Percentiles rank a stretch among this genome's conserved stretches.
Conservation (phyloP, 2,329 filamentous ascomycete species). For the Microcyclosporella mali region DNA sequence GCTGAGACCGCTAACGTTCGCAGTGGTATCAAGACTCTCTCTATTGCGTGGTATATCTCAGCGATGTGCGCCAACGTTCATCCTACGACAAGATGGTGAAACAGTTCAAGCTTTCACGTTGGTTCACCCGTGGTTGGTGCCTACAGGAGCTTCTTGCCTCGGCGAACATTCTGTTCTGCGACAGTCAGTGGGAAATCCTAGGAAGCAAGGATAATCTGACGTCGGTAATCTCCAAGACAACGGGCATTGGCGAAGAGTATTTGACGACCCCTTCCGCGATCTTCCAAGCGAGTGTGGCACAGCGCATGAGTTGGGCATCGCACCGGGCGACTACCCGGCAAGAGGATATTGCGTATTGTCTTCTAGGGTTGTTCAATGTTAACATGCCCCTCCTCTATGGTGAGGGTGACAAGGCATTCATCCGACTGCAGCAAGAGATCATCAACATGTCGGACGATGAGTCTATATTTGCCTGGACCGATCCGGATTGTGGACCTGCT, state of each 20-base stretch:
- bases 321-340: background rate
- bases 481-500: too few species aligned
- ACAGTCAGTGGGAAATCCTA: background rate
- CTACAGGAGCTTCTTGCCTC: background rate
- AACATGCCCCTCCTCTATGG: background rate
- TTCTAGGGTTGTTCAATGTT: background rate
- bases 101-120: background rate
- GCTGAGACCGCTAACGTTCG: background rate
- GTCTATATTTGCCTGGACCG: too few species aligned
- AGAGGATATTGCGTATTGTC: slow-evolving; percentile 1
- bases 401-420: background rate
- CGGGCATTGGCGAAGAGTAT: background rate
- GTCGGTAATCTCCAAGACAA: background rate
- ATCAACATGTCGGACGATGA: too few species aligned
- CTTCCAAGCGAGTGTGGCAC: background rate
- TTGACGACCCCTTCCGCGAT: background rate
- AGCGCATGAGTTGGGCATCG: background rate
- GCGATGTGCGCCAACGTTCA: background rate
- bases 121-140: background rate
- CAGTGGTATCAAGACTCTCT: background rate
- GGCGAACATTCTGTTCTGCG: background rate
- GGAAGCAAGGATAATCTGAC: background rate
- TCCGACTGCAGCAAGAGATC: background rate
- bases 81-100: background rate
- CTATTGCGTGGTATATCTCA: too few species aligned